phyloP scores from a whole-genome alignment of 345 rosid genomes.

The Gossypioides kirkii region DNA sequence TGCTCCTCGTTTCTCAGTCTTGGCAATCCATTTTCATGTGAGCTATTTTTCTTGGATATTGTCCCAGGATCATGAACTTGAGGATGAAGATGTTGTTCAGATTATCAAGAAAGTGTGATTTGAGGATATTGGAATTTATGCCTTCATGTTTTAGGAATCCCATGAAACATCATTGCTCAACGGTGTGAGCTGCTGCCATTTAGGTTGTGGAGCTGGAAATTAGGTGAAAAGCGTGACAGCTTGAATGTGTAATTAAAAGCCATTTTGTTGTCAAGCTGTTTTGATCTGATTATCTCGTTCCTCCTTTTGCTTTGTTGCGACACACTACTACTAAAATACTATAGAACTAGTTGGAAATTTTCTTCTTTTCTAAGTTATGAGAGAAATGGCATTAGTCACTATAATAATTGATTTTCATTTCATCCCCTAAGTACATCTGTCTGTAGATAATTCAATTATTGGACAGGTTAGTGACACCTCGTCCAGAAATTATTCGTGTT shows the following conservation, averaged over 20 bases:
- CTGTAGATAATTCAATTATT: no score
- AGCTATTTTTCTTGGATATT: not conserved
- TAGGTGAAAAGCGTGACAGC: constrained; percentile 17
- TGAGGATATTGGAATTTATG: not conserved
- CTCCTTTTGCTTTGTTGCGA: not conserved
- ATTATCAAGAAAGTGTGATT: constrained; percentile 82
- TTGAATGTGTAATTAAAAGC: constrained; percentile 20
- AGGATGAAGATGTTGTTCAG: constrained; percentile 98
- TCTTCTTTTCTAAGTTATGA: not conserved
- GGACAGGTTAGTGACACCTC: no score
- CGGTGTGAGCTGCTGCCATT: not conserved
- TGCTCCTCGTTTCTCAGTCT: not conserved
- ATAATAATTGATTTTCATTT: no score
- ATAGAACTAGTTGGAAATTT: not conserved
- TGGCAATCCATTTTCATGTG: not conserved
- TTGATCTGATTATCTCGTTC: not conserved
- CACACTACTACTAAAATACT: not conserved
- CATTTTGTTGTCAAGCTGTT: not conserved
- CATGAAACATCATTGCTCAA: not conserved
- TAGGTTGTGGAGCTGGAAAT: not conserved
- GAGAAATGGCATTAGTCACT: not conserved
- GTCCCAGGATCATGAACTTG: constrained; percentile 90
- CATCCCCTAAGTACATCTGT: no score
- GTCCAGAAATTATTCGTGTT: no score
- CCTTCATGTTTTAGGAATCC: not conserved